phyloP scores from a whole-genome alignment of 345 rosid species.

The Citrus medica region DNA sequence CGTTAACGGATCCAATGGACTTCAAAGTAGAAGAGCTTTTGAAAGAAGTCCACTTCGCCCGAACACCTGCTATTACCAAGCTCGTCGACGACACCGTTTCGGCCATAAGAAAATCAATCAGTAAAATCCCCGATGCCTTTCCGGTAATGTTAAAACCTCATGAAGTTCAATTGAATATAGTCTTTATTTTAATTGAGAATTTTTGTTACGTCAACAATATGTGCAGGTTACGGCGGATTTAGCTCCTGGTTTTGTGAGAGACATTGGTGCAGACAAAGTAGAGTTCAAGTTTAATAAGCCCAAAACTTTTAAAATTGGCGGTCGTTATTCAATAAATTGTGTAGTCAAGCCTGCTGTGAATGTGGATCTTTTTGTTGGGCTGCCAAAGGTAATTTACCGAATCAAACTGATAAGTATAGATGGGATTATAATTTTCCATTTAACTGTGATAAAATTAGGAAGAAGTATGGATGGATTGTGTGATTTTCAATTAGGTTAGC shows the following conservation, averaged over 20 bases:
- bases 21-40: constrained; percentile 46
- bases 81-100: constrained; percentile 50
- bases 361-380: constrained; percentile 64
- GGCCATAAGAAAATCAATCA: constrained; percentile 38
- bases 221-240: constrained; percentile 59
- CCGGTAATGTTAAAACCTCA: constrained; percentile 24
- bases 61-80: constrained; percentile 40
- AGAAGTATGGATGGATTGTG: background rate
- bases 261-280: constrained; percentile 75
- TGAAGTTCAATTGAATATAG: background rate
- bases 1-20: constrained; percentile 31
- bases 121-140: constrained; percentile 42
- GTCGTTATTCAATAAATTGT: constrained; percentile 63
- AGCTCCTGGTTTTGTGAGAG: constrained; percentile 65
- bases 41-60: constrained; percentile 48
- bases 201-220: background rate
- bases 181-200: background rate
- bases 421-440: background rate
- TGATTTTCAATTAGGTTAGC: background rate
- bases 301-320: constrained; percentile 51
- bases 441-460: background rate
- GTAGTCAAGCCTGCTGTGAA: constrained; percentile 60
- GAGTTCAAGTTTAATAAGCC: constrained; percentile 82
- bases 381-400: constrained; percentile 62
- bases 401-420: background rate